Base-by-base conservation (phyloP, 495 filamentous ascomycete species). In the Chaetomium fimeti region DNA sequence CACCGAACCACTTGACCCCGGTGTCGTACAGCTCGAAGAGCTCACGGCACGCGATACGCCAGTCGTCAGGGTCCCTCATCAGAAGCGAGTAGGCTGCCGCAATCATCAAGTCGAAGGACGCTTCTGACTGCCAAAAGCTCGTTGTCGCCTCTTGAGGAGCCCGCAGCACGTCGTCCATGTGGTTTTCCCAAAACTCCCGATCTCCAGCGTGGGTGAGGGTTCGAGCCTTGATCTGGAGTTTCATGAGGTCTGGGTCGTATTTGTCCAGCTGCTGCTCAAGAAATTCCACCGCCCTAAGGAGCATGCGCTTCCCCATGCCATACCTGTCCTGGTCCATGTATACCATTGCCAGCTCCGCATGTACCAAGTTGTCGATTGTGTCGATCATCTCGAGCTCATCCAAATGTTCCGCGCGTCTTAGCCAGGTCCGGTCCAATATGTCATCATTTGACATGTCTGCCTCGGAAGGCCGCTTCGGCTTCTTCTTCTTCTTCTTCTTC, bases 291-390 rank as follows among this genome's bases (percentile, higher is more conserved):
- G n/a, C 38, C 9, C 38, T 22, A 1, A 36, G 9, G 24, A 62
- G 47, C 24, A 53, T 36, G 15, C 25, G 18, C n/a, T 52, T 54
- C 0, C 48, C 60, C 60, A 43, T 5, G 3, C 29, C 22, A 2
- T 32, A 62, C 15, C 60, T 48, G 16, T 62, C 36, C 18, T 62
- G 60, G 32, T 53, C 49, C 15, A 62, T n/a, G 6, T 54, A 62
- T 15, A 62, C 60, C 22, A 29, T 53, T 5, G 32, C 60, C 22
- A 62, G 25, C 5, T 62, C 28, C 13, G 12, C 60, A 12, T 54
- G 60, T 7, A 27, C 16, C 1, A 61, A 20, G 5, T 42, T 49
- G n/a, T 8, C 3, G 12, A 27, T 11, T 7, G 7, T 27, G 5
- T 20, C 49, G 0, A 62, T n/a, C 15, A 40, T 18, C 1, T 51